These are phyloP conservation scores for Hypoxylon rickii DNA, from an alignment of 495 filamentous ascomycete genomes.

Conservation along the genomic window DNA sequence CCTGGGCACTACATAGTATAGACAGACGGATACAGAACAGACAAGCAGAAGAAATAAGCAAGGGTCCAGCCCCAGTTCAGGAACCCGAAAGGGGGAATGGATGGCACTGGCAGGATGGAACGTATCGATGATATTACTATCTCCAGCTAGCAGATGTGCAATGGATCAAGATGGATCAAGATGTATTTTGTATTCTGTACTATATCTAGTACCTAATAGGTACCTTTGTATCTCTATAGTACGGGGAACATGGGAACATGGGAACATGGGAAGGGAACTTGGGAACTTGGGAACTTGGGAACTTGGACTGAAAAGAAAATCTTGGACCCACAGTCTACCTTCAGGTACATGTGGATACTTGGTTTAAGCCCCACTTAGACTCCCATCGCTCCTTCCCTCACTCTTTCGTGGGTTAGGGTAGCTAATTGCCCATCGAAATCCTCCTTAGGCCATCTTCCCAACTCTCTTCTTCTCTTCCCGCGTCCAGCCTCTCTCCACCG, in stretches of 20 bases:
- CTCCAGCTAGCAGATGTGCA: no score
- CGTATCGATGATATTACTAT: no score
- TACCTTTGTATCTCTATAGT: background rate
- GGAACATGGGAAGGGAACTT: background rate
- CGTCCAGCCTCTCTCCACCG: slow-evolving; percentile 42
- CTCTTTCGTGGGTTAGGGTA: slow-evolving; percentile 42
- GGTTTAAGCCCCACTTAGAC: slow-evolving; percentile 37
- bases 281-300: background rate
- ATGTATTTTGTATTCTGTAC: no score
- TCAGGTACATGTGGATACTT: slow-evolving; percentile 29
- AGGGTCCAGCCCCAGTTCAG: slow-evolving; percentile 8
- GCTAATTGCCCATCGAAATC: slow-evolving; percentile 41
- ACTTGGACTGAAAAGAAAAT: slow-evolving; percentile 14
- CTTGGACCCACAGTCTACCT: slow-evolving; percentile 21
- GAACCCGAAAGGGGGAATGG: background rate
- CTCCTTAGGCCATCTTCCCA: slow-evolving; percentile 40
- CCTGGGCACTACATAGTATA: no score
- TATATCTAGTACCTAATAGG: no score
- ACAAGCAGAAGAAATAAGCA: background rate
- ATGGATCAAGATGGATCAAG: no score
- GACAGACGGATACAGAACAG: no score
- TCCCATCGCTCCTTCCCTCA: slow-evolving; percentile 40
- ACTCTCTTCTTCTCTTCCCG: slow-evolving; percentile 40
- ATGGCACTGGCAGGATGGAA: no score
- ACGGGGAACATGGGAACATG: background rate